Evolutionary conservation across 352 stramenopile species (phyloP), one percentile per base, ranked within the genome.

Genomic region (Globisporangium paroecandrum): DNA sequence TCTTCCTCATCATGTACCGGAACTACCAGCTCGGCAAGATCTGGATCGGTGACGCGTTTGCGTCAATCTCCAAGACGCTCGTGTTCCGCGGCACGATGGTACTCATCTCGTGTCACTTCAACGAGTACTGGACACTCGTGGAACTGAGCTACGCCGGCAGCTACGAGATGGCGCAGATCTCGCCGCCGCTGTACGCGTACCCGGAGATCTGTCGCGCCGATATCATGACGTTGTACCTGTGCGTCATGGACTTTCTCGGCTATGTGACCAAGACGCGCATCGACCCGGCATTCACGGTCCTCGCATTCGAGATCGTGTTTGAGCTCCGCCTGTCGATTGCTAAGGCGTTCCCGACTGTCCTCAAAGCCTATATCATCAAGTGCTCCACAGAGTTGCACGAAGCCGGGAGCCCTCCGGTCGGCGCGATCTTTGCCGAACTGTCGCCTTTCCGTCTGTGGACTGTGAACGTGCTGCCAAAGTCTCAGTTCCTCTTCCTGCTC

Each of bases 11-110:
- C 1, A 71, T 75, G 13, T 77, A 70, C 7, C 75, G 72, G 32
- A 78, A 78, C 32, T 29, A 73, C 8, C 69, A 65, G 2, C 46
- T 59, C 5, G 73, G 76, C 3, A 68, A 73, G 53, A 62, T 82
- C 65, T 84, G 77, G 77, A 66, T 85, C 15, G 76, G 77, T 8
- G 74, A 78, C 46, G 75, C 73, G 2, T 83, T 85, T 29, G 71
- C 72, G 2, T 69, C 68, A 0, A 70, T 85, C n/a, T 83, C 77
- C 0, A 72, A 59, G 5, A 66, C 68, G 58, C 61, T 85, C 4
- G 22, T 81, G 1, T 64, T 75, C 29, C 77, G 77, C 13, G 77
- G 77, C 0, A 38, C 78, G 3, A 49, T 77, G 13, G 69, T 81
- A 20, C 22, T 83, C 4, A 13, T 83, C 9, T 75, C 69, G 58